Base-by-base conservation (phyloP, 768 basidiomycete species). In the Astraeus odoratus region DNA sequence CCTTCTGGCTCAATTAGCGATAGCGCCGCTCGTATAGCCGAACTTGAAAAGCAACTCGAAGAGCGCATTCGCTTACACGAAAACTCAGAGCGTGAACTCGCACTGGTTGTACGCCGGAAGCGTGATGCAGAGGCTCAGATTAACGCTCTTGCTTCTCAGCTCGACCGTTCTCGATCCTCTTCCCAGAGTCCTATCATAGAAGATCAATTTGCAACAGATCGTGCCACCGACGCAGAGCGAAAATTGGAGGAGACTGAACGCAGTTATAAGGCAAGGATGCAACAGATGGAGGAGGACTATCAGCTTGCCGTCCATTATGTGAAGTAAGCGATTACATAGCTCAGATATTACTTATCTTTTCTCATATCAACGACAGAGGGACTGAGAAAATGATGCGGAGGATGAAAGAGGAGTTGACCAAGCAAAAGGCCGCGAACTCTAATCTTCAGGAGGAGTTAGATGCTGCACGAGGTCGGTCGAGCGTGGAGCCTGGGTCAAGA, bases 351-450 rank as follows among this genome's bases (percentile, higher is more conserved):
- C 3, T 46, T 42, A 34, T 29, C 37, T 43, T 49, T 43, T 44
- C 45, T 51, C 48, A 57, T 49, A 42, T 44, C 39, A 42, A 45
- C 33, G 26, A 50, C 48, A 92, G 89, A 76, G 91, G 91, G 36
- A 97, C 94, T 1, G 96, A 98, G 66, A 96, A 94, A 69, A 92
- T 98, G 81, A 86, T 97, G 73, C 81, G 92, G 53, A 81, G 86
- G 54, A 90, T 97, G 84, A 89, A 92, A 65, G 95, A 94, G 46
- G 96, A 98, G 59, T 69, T 97, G 46, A 86, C 78, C 52, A 94
- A 87, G 68, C 89, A 95, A 66, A 97, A 96, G 69, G 73, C 73
- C 38, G 65, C 81, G 36, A 94, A 92, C 58, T 71, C 81, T 35
- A 71, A 75, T 46, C 78, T 98, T 22, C 91, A 97, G 60, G 66